These are phyloP conservation scores for Aspergillus egyptiacus DNA, from an alignment of 495 filamentous ascomycete species.

Conservation along the genomic window DNA sequence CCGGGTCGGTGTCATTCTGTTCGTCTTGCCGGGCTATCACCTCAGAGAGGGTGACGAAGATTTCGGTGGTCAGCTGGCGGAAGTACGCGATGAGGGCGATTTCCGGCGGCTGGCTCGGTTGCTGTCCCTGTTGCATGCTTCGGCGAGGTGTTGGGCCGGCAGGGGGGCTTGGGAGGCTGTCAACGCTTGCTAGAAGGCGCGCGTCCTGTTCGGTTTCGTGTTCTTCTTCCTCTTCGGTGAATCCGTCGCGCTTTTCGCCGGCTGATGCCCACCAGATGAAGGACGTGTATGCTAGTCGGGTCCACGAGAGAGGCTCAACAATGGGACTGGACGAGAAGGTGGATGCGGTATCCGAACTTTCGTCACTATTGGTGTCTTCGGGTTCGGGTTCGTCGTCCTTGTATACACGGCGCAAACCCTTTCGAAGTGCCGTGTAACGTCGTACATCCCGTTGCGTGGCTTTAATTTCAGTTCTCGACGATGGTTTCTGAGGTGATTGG, in stretches of 20 bases:
- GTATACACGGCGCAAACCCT: constrained; percentile 54
- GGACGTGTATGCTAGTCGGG: constrained; percentile 77
- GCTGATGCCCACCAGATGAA: constrained; percentile 99
- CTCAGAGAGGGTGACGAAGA: constrained; percentile 61
- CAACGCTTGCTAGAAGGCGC: constrained; percentile 37
- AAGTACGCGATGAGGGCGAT: constrained; percentile 87
- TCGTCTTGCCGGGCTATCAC: constrained; percentile 50
- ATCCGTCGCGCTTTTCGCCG: constrained; percentile 65
- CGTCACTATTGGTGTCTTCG: constrained; percentile 13
- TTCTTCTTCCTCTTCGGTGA: constrained; percentile 40
- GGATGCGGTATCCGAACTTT: constrained; percentile 41
- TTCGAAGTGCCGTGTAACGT: constrained; percentile 66
- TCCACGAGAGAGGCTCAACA: constrained; percentile 79
- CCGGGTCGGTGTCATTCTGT: constrained; percentile 45
- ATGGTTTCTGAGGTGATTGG: constrained; percentile 18
- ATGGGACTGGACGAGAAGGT: constrained; percentile 48
- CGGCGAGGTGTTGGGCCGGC: constrained; percentile 37
- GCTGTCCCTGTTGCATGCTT: constrained; percentile 33
- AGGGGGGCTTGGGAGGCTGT: constrained; percentile 29
- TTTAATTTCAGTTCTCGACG: constrained; percentile 47
- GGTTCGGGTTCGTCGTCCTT: constrained; percentile 22
- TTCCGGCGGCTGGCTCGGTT: constrained; percentile 45
- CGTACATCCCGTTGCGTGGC: constrained; percentile 88
- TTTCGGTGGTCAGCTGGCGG: constrained; percentile 70
- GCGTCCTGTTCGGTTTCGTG: constrained; percentile 41